These are phyloP conservation scores for Elaeis guineensis DNA, from an alignment of 176 grass and related monocot species.

Conservation along the genomic window DNA sequence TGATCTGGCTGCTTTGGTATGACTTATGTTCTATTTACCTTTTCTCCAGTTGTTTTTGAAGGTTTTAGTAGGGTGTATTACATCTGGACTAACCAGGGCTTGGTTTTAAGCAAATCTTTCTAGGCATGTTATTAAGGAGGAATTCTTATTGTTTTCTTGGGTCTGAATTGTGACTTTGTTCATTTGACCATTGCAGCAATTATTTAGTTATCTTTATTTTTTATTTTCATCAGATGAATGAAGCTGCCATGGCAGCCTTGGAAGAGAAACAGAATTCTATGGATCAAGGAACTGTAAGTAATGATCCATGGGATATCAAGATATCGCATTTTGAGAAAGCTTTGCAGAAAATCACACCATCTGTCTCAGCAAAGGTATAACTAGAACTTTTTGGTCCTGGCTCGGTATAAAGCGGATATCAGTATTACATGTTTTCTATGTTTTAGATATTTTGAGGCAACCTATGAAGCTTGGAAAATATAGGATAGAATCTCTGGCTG, in stretches of 20 bases:
- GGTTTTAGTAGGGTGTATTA: too few relatives aligned
- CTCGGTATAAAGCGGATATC: too few relatives aligned
- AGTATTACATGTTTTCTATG: too few relatives aligned
- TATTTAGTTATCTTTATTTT: neutral
- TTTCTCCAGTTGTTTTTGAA: neutral
- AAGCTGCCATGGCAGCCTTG: conserved; percentile 71
- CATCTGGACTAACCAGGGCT: too few relatives aligned
- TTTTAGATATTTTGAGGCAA: too few relatives aligned
- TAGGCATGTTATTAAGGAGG: too few relatives aligned
- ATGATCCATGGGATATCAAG: conserved; percentile 33
- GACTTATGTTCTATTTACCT: neutral
- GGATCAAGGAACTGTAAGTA: conserved; percentile 30
- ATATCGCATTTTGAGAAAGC: conserved; percentile 49
- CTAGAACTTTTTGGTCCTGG: neutral
- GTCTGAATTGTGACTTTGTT: too few relatives aligned
- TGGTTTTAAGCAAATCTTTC: too few relatives aligned
- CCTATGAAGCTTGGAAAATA: too few relatives aligned
- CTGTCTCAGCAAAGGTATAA: conserved; percentile 67
- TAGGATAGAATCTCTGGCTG: too few relatives aligned
- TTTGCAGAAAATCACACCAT: conserved; percentile 58
- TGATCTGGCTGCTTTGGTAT: conserved; percentile 72
- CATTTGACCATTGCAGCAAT: too few relatives aligned
- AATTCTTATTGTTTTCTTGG: too few relatives aligned
- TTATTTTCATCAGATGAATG: conserved; percentile 48
- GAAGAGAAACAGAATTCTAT: conserved; percentile 42